These are phyloP conservation scores for Aplosporella prunicola DNA, from an alignment of 2,329 filamentous ascomycete genomes.

Conservation along the genomic window DNA sequence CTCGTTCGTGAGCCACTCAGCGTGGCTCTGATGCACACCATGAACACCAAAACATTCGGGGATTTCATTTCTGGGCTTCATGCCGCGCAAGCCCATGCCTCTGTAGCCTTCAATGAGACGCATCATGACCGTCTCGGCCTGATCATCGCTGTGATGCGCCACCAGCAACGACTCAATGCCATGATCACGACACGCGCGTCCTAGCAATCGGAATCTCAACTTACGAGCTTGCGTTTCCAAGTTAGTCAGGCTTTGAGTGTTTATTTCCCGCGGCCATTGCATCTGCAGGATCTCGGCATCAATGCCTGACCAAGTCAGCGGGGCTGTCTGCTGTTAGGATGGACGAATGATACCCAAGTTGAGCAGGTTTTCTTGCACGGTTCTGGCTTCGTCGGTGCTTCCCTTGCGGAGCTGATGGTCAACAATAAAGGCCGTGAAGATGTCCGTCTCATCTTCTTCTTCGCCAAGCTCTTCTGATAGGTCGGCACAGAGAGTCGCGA, in stretches of 20 bases:
- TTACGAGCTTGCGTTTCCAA: constrained; percentile 70
- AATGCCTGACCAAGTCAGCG: constrained; percentile 21
- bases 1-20: not conserved
- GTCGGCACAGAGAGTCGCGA: constrained; percentile 43
- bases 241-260: constrained; percentile 41
- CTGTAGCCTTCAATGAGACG: constrained; percentile 59
- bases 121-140: constrained; percentile 82
- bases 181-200: constrained; percentile 45
- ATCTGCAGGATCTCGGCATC: constrained; percentile 26
- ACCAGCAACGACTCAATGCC: constrained; percentile 56
- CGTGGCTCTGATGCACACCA: constrained; percentile 47
- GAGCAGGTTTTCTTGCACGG: constrained; percentile 38
- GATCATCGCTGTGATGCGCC: constrained; percentile 84
- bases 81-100: constrained; percentile 63
- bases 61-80: constrained; percentile 56
- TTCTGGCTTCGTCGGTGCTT: constrained; percentile 46
- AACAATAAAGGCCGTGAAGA: constrained; percentile 49
- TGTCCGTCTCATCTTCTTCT: constrained; percentile 10
- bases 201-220: constrained; percentile 64
- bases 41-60: constrained; percentile 74
- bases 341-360: constrained; percentile 21
- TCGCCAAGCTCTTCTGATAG: constrained; percentile 11
- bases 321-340: constrained; percentile 14
- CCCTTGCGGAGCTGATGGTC: constrained; percentile 50
- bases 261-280: constrained; percentile 26